Conservation (phyloP, 805 yeast genomes). For the Yarrowia alimentaria region DNA sequence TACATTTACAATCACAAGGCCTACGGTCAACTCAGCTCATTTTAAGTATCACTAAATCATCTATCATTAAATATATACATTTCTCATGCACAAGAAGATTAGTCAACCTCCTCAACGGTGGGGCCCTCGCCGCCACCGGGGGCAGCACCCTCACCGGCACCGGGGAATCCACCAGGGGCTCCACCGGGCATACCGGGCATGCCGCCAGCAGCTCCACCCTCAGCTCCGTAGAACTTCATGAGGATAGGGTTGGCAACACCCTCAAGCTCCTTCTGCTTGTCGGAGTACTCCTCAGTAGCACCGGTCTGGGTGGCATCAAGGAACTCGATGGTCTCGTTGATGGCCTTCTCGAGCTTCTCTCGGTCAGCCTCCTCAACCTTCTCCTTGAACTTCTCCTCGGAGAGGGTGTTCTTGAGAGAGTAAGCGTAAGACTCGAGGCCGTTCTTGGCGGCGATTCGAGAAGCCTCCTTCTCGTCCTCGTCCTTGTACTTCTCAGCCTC, state of each 20-base stretch:
- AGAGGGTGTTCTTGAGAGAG: conserved; percentile 80
- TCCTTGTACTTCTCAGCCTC: conserved; percentile 98
- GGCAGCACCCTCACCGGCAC: conserved; percentile 62
- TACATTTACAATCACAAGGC: too few relatives aligned
- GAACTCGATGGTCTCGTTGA: conserved; percentile 85
- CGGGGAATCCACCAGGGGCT: conserved; percentile 65
- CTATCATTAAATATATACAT: conserved; percentile 27
- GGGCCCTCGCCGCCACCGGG: conserved; percentile 62
- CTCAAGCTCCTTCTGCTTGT: conserved; percentile 94
- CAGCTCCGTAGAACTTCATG: conserved; percentile 92
- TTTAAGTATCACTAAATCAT: conserved; percentile 2
- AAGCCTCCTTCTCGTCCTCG: conserved; percentile 92
- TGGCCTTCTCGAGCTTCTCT: conserved; percentile 70
- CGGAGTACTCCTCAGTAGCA: conserved; percentile 84
- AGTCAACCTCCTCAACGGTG: conserved; percentile 51
- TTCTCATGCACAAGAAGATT: conserved; percentile 25
- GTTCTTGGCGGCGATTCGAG: conserved; percentile 91
- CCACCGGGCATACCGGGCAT: conserved; percentile 73
- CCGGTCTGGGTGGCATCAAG: conserved; percentile 92
- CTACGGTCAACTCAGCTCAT: conserved; percentile 27
- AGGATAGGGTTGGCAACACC: conserved; percentile 93
- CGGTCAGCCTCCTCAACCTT: conserved; percentile 68
- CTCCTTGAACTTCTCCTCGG: conserved; percentile 75
- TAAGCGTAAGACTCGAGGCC: conserved; percentile 93
- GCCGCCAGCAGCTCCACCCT: conserved; percentile 76